These are phyloP conservation scores for Mycena albidolilacea DNA, from an alignment of 768 basidiomycete genomes.

Conservation along the genomic window DNA sequence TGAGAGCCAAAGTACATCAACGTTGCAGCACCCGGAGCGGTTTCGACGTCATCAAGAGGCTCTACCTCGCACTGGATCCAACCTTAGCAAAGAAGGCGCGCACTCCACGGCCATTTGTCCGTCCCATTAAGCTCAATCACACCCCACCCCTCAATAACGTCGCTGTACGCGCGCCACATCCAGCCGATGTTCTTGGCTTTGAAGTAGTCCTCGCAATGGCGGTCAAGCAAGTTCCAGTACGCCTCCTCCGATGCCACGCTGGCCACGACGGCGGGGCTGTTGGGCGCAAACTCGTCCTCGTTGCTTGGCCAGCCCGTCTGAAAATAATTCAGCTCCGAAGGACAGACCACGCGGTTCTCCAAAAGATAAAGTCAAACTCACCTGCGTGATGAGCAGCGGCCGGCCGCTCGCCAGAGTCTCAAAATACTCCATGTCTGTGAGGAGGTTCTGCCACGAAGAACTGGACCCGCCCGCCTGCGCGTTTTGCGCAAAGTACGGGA, in stretches of 20 bases:
- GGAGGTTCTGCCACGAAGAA: constrained; percentile 32
- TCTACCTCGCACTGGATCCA: constrained; percentile 7
- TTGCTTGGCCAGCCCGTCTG: constrained; percentile 40
- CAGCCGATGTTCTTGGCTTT: constrained; percentile 36
- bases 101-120: constrained; percentile 36
- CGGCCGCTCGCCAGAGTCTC: constrained; percentile 33
- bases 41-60: constrained; percentile 9
- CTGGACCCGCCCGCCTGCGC: constrained; percentile 33
- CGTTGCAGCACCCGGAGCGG: constrained; percentile 11
- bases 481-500: constrained; percentile 38
- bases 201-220: constrained; percentile 37
- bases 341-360: constrained; percentile 13
- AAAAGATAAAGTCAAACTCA: constrained; percentile 15
- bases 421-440: constrained; percentile 35
- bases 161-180: constrained; percentile 38
- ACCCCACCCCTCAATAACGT: constrained; percentile 38
- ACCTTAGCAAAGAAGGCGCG: constrained; percentile 21
- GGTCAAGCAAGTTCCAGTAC: constrained; percentile 34
- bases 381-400: constrained; percentile 38
- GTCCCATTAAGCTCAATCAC: constrained; percentile 33
- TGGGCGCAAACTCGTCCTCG: constrained; percentile 39
- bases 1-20: background rate
- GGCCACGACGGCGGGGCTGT: constrained; percentile 36
- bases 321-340: constrained; percentile 20
- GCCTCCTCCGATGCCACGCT: constrained; percentile 33